These are phyloP conservation scores for Crepidotus sp. DNA, from an alignment of 1,284 basidiomycete genomes.

Conservation along the genomic window DNA sequence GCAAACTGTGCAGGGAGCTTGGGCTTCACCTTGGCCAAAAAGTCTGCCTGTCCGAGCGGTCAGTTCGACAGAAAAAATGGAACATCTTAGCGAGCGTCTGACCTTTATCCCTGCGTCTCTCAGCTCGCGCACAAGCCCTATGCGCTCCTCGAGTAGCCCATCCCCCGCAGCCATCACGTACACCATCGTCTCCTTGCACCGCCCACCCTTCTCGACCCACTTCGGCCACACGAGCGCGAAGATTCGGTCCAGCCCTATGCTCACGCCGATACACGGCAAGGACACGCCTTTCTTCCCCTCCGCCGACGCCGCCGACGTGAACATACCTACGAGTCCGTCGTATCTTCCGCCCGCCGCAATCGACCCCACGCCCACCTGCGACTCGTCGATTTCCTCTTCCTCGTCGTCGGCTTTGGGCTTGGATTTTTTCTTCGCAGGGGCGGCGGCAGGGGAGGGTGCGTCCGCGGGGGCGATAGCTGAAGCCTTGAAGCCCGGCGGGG, in stretches of 20 bases:
- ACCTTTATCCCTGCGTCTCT: slow-evolving; percentile 89
- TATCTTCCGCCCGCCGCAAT: slow-evolving; percentile 97
- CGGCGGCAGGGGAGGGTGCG: slow-evolving; percentile 21
- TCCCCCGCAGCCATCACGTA: slow-evolving; percentile 93
- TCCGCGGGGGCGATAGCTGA: slow-evolving; percentile 35
- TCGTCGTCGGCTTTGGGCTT: slow-evolving; percentile 46
- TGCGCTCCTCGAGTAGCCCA: slow-evolving; percentile 81
- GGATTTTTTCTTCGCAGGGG: slow-evolving; percentile 43
- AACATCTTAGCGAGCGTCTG: slow-evolving; percentile 15
- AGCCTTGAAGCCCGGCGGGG: slow-evolving; percentile 71
- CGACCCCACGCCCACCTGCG: slow-evolving; percentile 89
- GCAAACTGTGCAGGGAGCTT: slow-evolving; percentile 81
- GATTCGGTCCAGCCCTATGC: slow-evolving; percentile 92
- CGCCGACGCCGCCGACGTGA: slow-evolving; percentile 71
- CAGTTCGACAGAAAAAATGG: slow-evolving; percentile 4
- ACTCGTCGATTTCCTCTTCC: slow-evolving; percentile 90
- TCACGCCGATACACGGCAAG: slow-evolving; percentile 90
- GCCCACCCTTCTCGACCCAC: slow-evolving; percentile 67
- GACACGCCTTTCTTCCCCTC: slow-evolving; percentile 58
- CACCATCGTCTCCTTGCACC: slow-evolving; percentile 90
- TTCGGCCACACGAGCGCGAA: slow-evolving; percentile 89
- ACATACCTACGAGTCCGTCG: slow-evolving; percentile 95
- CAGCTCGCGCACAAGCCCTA: slow-evolving; percentile 75
- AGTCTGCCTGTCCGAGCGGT: slow-evolving; percentile 63
- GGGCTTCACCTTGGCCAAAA: slow-evolving; percentile 87